Evolutionary conservation across 2,329 filamentous ascomycete species (phyloP).

Genomic region (Colletotrichum sojae): DNA sequence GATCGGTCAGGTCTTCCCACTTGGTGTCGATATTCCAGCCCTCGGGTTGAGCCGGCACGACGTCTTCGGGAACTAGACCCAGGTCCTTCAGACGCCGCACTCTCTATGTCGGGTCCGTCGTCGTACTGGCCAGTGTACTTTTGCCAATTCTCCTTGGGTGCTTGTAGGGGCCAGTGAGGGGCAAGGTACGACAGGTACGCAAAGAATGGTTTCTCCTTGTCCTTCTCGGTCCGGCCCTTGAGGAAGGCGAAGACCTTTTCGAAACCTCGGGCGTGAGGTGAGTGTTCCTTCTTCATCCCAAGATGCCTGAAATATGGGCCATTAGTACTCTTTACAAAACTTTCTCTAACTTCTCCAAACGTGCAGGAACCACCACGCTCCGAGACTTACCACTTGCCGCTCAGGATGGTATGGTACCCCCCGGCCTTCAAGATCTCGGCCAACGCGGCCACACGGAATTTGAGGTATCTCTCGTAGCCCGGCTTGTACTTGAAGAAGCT

Average conservation of each 20-base stretch:
- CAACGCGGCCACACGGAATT: constrained; percentile 48
- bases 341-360: not conserved
- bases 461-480: constrained; percentile 52
- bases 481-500: constrained; percentile 40
- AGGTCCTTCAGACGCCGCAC: not conserved
- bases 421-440: constrained; percentile 48
- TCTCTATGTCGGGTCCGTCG: constrained; percentile 43
- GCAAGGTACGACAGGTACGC: constrained; percentile 64
- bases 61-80: constrained; percentile 42
- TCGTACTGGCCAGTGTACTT: constrained; percentile 66
- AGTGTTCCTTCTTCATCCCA: constrained; percentile 50
- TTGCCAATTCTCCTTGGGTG: constrained; percentile 59
- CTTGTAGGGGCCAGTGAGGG: constrained; percentile 68
- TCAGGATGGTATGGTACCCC: constrained; percentile 50
- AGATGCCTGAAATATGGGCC: constrained; percentile 49
- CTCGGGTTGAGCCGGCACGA: constrained; percentile 40
- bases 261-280: constrained; percentile 57
- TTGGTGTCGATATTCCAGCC: constrained; percentile 8
- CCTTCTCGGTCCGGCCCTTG: constrained; percentile 17
- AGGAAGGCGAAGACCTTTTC: constrained; percentile 57
- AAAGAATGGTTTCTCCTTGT: constrained; percentile 42
- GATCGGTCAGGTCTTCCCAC: constrained; percentile 27
- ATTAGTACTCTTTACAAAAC: not conserved
- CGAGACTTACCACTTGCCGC: constrained; percentile 49
- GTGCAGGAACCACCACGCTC: too few relatives aligned